Conservation (phyloP, 2,329 filamentous ascomycete genomes). For the Teratosphaeria pseudoeucalypti region DNA sequence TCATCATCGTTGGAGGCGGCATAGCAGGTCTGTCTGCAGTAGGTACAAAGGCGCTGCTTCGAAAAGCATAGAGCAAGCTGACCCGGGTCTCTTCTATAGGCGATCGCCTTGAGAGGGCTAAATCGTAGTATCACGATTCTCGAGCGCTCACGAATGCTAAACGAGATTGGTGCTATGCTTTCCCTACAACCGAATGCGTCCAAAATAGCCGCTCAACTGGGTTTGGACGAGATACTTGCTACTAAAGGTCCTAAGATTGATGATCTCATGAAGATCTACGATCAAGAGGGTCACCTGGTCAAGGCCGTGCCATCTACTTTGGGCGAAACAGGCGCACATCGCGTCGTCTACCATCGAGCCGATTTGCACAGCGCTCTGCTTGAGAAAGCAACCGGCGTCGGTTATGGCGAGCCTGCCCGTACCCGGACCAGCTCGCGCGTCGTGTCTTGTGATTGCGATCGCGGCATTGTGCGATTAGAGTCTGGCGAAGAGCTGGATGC, state of each 20-base stretch:
- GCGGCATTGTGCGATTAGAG: slow-evolving; percentile 18
- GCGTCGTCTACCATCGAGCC: slow-evolving; percentile 33
- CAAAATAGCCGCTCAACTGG: slow-evolving; percentile 25
- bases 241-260: slow-evolving; percentile 27
- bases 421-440: slow-evolving; percentile 22
- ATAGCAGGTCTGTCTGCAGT: slow-evolving; percentile 22
- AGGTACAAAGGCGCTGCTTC: not conserved
- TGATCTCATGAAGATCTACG: slow-evolving; percentile 28
- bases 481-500: not conserved
- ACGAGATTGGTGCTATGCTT: slow-evolving; percentile 33
- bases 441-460: slow-evolving; percentile 10
- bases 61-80: not conserved
- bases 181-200: slow-evolving; percentile 35
- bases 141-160: slow-evolving; percentile 21
- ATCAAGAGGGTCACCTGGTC: slow-evolving; percentile 22
- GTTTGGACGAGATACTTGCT: slow-evolving; percentile 18
- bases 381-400: slow-evolving; percentile 15
- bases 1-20: slow-evolving; percentile 26
- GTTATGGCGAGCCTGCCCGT: slow-evolving; percentile 16
- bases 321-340: slow-evolving; percentile 28
- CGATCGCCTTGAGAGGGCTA: slow-evolving; percentile 25
- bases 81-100: not conserved
- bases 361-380: slow-evolving; percentile 29
- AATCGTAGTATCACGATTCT: slow-evolving; percentile 26
- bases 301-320: slow-evolving; percentile 25